Conservation (phyloP, 2,329 filamentous ascomycete species). For the Fusarium sp. region DNA sequence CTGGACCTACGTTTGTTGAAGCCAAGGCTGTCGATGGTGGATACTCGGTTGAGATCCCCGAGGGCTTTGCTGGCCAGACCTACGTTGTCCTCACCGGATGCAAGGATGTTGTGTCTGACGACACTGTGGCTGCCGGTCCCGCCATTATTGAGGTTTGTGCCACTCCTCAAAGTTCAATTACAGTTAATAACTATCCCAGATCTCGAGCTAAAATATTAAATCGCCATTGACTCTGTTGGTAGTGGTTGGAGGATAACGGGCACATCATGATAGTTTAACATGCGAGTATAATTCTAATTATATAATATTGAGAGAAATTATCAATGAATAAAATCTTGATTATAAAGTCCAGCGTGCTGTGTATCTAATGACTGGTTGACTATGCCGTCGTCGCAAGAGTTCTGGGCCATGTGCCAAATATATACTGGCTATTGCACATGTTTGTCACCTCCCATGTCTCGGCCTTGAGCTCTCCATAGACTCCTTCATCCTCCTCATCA, state of each 20-base stretch:
- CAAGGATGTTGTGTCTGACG: conserved; percentile 50
- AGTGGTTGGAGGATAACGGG: too few relatives aligned
- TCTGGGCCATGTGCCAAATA: conserved; percentile 54
- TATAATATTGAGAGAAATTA: too few relatives aligned
- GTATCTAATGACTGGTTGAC: too few relatives aligned
- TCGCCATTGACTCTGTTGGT: too few relatives aligned
- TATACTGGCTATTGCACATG: conserved; percentile 72
- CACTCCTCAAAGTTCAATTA: fast-evolving
- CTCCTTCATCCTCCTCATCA: conserved; percentile 57
- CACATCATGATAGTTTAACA: too few relatives aligned
- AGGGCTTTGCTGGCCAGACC: conserved; percentile 53
- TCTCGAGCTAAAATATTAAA: conserved; percentile 20
- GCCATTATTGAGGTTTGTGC: conserved; percentile 47
- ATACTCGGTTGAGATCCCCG: conserved; percentile 42
- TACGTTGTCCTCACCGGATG: conserved; percentile 55
- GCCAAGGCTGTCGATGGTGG: conserved; percentile 37
- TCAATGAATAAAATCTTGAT: too few relatives aligned
- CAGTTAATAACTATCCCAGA: conserved; percentile 4
- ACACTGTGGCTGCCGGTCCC: conserved; percentile 53
- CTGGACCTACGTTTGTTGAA: conserved; percentile 37
- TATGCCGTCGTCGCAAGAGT: conserved; percentile 7
- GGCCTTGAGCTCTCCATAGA: conserved; percentile 59
- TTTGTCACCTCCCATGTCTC: conserved; percentile 75
- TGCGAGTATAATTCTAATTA: too few relatives aligned
- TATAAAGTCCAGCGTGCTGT: too few relatives aligned